Evolutionary conservation across 495 filamentous ascomycete species (phyloP), one percentile per base, ranked within the genome.

Genomic region (Penicillium turbatum): DNA sequence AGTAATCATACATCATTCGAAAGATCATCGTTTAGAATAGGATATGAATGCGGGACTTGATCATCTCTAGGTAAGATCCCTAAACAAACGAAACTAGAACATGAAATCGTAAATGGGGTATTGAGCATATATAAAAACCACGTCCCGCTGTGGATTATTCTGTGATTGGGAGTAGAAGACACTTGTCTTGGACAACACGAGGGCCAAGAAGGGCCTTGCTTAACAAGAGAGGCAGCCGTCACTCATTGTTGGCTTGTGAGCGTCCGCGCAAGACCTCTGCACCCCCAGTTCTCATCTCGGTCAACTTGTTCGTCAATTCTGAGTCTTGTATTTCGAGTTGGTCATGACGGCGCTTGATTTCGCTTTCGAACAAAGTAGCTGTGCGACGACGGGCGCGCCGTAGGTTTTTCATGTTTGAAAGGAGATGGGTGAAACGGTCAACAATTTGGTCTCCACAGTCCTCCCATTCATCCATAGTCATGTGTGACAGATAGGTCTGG

Each of bases 401-500:
- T 27, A 84, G 74, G 0, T 81, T 73, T 53, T 81, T 87, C 61
- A 92, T 79, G 57, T 82, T 78, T 15, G 72, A 63, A 55, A 91
- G 73, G 15, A 91, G 65, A 7, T 77, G 73, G 6, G 73, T 72
- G 59, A 93, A 92, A 54, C 79, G 79, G 3, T 83, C 81, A 12
- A 92, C 70, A 36, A 96, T 82, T 75, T 87, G 84, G 55, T 96
- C 89, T 7, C 90, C 90, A 12, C 85, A 82, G 42, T 86, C 77
- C 64, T 96, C 90, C 86, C 90, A 93, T 64, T 92, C 86, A 24
- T 79, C 72, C 19, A 88, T 76, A 3, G 80, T 62, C 62, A 95
- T 72, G 5, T 76, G 77, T 9, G 77, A 69, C 56, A 91, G 84
- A 66, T 90, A 88, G 2, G 73, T 67, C 42, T 72, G 71, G 52